Conservation (phyloP, 306 rosid genomes). For the Acmispon strigosus region DNA sequence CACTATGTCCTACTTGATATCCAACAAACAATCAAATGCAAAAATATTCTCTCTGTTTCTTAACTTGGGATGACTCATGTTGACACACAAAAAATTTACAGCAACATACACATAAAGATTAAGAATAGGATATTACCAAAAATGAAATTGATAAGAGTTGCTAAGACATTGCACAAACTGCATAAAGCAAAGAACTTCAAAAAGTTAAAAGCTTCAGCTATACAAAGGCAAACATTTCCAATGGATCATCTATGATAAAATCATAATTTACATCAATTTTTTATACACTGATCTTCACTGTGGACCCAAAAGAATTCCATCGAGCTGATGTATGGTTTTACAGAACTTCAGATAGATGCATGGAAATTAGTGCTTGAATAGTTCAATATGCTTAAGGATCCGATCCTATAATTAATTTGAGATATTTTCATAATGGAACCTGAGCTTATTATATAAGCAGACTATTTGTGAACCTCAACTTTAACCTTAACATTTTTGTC, state of each 20-base stretch:
- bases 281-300: background rate
- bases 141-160: background rate
- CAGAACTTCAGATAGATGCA: background rate
- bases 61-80: too few species aligned
- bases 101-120: too few species aligned
- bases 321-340: background rate
- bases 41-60: too few species aligned
- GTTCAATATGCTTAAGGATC: background rate
- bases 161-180: background rate
- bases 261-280: background rate
- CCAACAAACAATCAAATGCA: too few species aligned
- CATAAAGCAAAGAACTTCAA: background rate
- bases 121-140: too few species aligned
- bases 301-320: background rate
- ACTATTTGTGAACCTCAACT: constrained; percentile 1
- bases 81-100: too few species aligned
- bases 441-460: background rate
- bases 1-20: too few species aligned
- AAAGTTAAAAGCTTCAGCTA: background rate
- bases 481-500: background rate
- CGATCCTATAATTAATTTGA: background rate
- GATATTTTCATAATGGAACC: background rate
- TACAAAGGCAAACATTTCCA: background rate
- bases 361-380: background rate
- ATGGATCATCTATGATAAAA: background rate